Evolutionary conservation across 2,329 filamentous ascomycete genomes (phyloP), one percentile per base, ranked within the genome.

Genomic region (Epichloe coenophiala): DNA sequence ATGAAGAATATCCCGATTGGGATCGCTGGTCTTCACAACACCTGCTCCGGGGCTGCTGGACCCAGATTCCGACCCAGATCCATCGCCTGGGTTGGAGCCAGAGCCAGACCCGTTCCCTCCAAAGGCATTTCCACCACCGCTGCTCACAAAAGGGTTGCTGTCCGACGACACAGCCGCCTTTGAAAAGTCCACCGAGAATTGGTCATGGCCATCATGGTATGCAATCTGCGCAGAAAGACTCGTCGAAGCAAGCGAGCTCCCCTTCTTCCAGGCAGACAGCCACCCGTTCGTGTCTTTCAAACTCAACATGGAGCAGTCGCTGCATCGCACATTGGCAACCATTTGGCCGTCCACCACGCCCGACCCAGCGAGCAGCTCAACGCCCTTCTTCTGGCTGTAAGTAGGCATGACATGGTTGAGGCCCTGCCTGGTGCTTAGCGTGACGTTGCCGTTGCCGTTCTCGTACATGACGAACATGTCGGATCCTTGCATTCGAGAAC

Each of bases 381-480:
- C 62, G 35, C 70, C 63, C 23, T 68, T 66, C 5, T 68, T 64
- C 1, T 62, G 57, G 2, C 65, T 66, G 62, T 76, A 73, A 27
- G 63, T 45, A 0, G 81, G 81, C 66, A 68, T 63, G 37, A 61
- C 55, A 55, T 83, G 68, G 7, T 70, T 70, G 0, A 58, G 65
- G 33, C 73, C 77, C 3, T 62, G 57, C 21, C 81, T 75, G 1
- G 79, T 71, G 54, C 79, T 83, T 49, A 84, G 60, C 1, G 81
- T 84, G 23, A 84, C 70, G 59, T 83, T 83, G 54, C 75, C 74
- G 3, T 57, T 55, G 52, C 77, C 77, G 55, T 80, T 71, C 44
- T 75, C 65, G 62, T 84, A 84, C 56, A 83, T 69, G 58, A 84
- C 55, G 59, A 84, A 83, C 51, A 84, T 81, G 60, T 80, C 75